Base-by-base conservation (phyloP, 768 basidiomycete species). In the Tulasnella sp. region DNA sequence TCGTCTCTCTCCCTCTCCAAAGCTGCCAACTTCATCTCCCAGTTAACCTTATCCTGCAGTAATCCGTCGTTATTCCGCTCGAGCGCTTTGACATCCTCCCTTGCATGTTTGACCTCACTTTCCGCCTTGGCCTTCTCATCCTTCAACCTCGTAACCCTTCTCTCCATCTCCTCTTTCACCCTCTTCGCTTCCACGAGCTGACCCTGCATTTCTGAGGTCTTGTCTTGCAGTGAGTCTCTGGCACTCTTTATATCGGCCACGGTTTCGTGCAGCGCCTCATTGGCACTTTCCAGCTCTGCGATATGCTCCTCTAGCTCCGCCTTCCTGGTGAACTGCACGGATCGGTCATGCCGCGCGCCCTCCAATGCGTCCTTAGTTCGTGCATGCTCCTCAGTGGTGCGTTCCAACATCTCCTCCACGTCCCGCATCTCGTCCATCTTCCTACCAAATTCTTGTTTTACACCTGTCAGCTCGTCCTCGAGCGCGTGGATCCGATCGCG, bases 31-130 rank as follows among this genome's bases (percentile, higher is more conserved):
- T 43, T 49, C 21, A 51, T 49, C 0, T 75, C 73, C 27, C 71
- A 67, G 78, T 86, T 85, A 71, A 83, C 83, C 66, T 75, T 75
- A 68, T 90, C 85, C 0, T 82, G 81, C 4, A 81, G 85, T 8
- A 49, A 53, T 0, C 74, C 73, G 25, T 84, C 76, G 50, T 77
- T 72, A 60, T 84, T 82, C 17, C 48, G 43, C 17, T 54, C 46
- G 10, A 60, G 25, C 8, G 49, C 59, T 29, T 52, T 34, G 3
- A 38, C 52, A 30, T 60, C 29, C 11, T 53, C 53, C 42, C 54
- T 49, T 11, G 53, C 51, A 19, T 44, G 19, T 24, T 27, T 44
- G 24, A 54, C 30, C 12, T 54, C 52, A 12, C 50, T 25, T 17
- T 60, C 60, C 19, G 29, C 60, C 7, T 19, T 27, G n/a, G 25